Percentiles rank a stretch among this genome's conserved stretches.
phyloP scores from a whole-genome alignment of 257 asterid species.

The Fraxinus americana region DNA sequence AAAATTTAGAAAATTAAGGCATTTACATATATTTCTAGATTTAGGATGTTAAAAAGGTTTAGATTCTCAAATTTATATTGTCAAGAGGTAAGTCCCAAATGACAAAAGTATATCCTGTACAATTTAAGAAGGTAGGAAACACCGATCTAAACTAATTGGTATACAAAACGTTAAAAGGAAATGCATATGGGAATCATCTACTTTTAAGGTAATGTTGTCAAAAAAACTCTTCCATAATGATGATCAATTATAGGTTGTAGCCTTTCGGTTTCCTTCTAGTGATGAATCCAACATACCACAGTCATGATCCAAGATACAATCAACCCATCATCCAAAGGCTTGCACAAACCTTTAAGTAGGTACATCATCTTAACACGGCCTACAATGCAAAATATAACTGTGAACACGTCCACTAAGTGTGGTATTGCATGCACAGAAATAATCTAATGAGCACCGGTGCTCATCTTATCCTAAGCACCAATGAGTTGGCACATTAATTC shows the following conservation, averaged over 20 bases:
- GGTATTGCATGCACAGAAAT: not conserved
- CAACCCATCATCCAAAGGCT: not conserved
- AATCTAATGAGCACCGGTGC: too few species aligned
- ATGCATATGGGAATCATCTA: not conserved
- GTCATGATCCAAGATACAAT: not conserved
- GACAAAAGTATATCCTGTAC: not conserved
- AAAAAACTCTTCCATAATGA: not conserved
- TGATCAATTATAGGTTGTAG: not conserved
- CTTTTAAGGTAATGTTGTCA: not conserved
- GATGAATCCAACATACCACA: not conserved
- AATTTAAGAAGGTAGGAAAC: not conserved
- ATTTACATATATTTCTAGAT: not conserved
- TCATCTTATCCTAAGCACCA: too few species aligned
- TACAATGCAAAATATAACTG: not conserved
- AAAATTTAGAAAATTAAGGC: not conserved
- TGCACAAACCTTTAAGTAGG: not conserved
- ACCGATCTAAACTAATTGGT: not conserved
- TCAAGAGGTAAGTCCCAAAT: not conserved
- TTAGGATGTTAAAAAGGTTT: not conserved
- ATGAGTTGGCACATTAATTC: too few species aligned
- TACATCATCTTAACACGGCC: not conserved
- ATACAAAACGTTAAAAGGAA: not conserved
- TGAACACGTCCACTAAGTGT: not conserved
- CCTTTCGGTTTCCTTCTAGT: not conserved
- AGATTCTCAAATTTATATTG: not conserved